phyloP scores from a whole-genome alignment of 2,329 filamentous ascomycete genomes.

The Stagonosporopsis vannaccii region DNA sequence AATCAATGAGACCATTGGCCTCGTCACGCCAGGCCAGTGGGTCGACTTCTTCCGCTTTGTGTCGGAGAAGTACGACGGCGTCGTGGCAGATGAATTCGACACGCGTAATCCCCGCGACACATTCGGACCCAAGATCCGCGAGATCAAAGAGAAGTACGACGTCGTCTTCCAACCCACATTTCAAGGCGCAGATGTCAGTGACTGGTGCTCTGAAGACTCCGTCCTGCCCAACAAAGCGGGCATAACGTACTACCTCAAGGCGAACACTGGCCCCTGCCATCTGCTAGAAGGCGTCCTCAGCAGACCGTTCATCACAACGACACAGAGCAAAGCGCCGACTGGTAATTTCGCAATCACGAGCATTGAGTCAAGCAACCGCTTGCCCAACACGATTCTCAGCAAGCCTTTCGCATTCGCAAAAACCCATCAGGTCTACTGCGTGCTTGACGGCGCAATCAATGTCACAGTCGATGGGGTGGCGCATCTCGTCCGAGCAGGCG shows the following conservation, averaged over 20 bases:
- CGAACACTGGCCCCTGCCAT: slow-evolving; percentile 27
- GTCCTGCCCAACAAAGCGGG: slow-evolving; percentile 16
- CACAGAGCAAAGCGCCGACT: slow-evolving; percentile 17
- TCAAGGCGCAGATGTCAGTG: slow-evolving; percentile 19
- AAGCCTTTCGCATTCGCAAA: slow-evolving; percentile 21
- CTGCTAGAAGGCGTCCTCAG: slow-evolving; percentile 25
- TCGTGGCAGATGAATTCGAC: slow-evolving; percentile 28
- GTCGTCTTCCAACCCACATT: slow-evolving; percentile 26
- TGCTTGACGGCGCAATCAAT: slow-evolving; percentile 25
- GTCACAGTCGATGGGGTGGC: slow-evolving; percentile 16
- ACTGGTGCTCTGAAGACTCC: slow-evolving; percentile 16
- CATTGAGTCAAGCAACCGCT: slow-evolving; percentile 27
- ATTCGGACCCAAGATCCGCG: slow-evolving; percentile 24
- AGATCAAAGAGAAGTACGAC: slow-evolving; percentile 31
- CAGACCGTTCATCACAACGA: slow-evolving; percentile 26
- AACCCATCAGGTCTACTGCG: slow-evolving; percentile 27
- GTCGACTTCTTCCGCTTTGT: slow-evolving; percentile 33
- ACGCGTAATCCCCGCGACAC: slow-evolving; percentile 17
- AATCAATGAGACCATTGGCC: slow-evolving; percentile 25
- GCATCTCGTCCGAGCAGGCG: slow-evolving; percentile 26
- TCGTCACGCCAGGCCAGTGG: slow-evolving; percentile 31
- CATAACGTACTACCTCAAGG: slow-evolving; percentile 26
- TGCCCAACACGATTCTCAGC: slow-evolving; percentile 17
- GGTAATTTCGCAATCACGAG: slow-evolving; percentile 30
- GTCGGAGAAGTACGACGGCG: slow-evolving; percentile 25